These are phyloP conservation scores for Glycyrrhiza uralensis DNA, from an alignment of 306 rosid genomes.

Conservation along the genomic window DNA sequence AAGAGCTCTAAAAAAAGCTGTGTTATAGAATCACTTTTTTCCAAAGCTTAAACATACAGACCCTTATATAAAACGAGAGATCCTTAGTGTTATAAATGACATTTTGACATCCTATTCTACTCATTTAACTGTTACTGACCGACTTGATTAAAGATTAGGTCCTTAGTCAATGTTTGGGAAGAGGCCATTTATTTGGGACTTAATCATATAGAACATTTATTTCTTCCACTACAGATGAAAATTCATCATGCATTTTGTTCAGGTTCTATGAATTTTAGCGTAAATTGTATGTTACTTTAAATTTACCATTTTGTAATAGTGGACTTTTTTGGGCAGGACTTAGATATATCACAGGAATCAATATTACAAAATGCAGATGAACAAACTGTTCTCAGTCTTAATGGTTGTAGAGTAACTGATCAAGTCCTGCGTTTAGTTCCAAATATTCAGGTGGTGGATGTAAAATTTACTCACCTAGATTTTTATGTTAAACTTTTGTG, in stretches of 20 bases:
- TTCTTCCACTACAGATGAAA: background rate
- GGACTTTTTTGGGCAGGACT: slow-evolving; percentile 57
- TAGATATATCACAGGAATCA: slow-evolving; percentile 87
- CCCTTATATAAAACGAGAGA: background rate
- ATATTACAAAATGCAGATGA: slow-evolving; percentile 88
- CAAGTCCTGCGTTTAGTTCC: slow-evolving; percentile 92
- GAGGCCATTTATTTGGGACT: background rate
- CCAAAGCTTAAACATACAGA: background rate
- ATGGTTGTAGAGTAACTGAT: slow-evolving; percentile 96
- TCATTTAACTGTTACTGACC: background rate
- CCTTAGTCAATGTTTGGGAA: background rate
- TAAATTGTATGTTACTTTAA: slow-evolving; percentile 2
- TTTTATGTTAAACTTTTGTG: background rate
- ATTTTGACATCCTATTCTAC: background rate
- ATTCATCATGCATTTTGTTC: background rate
- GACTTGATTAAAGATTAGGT: background rate
- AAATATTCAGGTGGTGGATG: slow-evolving; percentile 72
- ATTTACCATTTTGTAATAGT: slow-evolving; percentile 22
- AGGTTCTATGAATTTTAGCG: background rate
- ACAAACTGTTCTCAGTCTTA: slow-evolving; percentile 95
- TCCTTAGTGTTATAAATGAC: background rate
- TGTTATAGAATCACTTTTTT: background rate
- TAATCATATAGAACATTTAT: background rate
- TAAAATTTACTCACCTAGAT: background rate
- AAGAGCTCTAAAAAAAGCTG: background rate